These are phyloP conservation scores for Pythium rhizo-oryzae DNA, from an alignment of 352 stramenopile genomes.

Conservation along the genomic window DNA sequence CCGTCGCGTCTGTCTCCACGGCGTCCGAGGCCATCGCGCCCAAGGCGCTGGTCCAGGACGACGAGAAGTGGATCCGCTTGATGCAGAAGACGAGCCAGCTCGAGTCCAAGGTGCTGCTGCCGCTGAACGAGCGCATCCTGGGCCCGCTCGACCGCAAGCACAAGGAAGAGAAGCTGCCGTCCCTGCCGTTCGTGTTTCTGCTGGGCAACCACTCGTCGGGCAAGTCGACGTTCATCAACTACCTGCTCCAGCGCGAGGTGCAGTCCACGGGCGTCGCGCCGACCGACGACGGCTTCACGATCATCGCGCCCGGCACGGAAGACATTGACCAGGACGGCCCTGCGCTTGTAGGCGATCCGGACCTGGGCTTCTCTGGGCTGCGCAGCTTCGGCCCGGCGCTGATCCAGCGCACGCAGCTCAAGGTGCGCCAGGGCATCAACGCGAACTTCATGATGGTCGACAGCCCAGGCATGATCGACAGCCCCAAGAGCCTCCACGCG, in stretches of 20 bases:
- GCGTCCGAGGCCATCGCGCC: conserved; percentile 34
- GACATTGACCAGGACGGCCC: conserved; percentile 98
- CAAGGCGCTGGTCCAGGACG: conserved; percentile 35
- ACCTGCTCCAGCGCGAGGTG: conserved; percentile 94
- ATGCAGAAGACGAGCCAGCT: conserved; percentile 83
- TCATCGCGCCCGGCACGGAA: conserved; percentile 95
- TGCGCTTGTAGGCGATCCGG: conserved; percentile 95
- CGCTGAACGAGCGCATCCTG: conserved; percentile 84
- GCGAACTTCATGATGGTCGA: conserved; percentile 99
- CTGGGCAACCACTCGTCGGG: conserved; percentile 99
- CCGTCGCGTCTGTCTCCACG: conserved; percentile 20
- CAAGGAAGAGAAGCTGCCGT: conserved; percentile 90
- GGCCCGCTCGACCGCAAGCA: conserved; percentile 89
- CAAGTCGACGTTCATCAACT: conserved; percentile 99
- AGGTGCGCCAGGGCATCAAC: conserved; percentile 94
- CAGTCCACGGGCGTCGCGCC: conserved; percentile 99
- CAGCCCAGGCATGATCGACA: conserved; percentile 99
- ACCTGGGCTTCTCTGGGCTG: conserved; percentile 97
- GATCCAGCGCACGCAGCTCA: conserved; percentile 98
- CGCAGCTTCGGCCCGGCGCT: conserved; percentile 96
- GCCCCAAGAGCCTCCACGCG: conserved; percentile 80
- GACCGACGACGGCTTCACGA: conserved; percentile 99
- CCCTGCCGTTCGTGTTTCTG: conserved; percentile 98
- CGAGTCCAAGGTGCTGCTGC: conserved; percentile 72
- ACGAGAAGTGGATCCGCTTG: conserved; percentile 84